These are phyloP conservation scores for Blastobotrys buckinghamii DNA, from an alignment of 1,139 yeast species.

Conservation along the genomic window DNA sequence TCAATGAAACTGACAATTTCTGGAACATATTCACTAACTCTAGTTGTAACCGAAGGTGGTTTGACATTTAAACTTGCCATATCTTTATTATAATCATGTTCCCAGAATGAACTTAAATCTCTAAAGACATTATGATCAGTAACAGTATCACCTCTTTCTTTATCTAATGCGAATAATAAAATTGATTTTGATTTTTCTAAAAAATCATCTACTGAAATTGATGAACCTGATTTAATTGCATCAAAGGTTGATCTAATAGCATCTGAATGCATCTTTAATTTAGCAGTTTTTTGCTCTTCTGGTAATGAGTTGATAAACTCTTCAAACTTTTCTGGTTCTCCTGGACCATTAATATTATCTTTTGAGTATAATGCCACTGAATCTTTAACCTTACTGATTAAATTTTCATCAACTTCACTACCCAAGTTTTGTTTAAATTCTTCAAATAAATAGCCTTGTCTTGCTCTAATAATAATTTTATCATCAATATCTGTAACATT, in stretches of 20 bases:
- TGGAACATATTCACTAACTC: conserved; percentile 96
- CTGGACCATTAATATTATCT: conserved; percentile 50
- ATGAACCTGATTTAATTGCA: conserved; percentile 26
- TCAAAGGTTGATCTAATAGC: conserved; percentile 54
- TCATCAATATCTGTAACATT: conserved; percentile 98
- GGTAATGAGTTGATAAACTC: conserved; percentile 43
- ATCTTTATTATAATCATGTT: conserved; percentile 72
- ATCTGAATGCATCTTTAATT: conserved; percentile 75
- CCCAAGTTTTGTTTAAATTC: conserved; percentile 36
- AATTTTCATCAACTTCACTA: conserved; percentile 33
- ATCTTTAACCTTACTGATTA: conserved; percentile 37
- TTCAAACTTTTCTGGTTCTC: conserved; percentile 36
- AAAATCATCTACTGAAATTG: conserved; percentile 37
- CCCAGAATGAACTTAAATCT: conserved; percentile 86
- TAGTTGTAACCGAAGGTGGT: conserved; percentile 78
- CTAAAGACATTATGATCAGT: conserved; percentile 82
- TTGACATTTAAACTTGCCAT: conserved; percentile 81
- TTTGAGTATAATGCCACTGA: conserved; percentile 47
- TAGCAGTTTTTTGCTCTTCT: conserved; percentile 55
- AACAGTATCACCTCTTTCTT: conserved; percentile 63
- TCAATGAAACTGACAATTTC: conserved; percentile 79
- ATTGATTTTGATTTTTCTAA: conserved; percentile 58
- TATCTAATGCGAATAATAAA: conserved; percentile 67
- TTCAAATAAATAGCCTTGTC: conserved; percentile 79
- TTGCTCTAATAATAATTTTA: conserved; percentile 88